Base-by-base conservation (phyloP, 2,329 filamentous ascomycete genomes). In the Coniochaeta sp. region DNA sequence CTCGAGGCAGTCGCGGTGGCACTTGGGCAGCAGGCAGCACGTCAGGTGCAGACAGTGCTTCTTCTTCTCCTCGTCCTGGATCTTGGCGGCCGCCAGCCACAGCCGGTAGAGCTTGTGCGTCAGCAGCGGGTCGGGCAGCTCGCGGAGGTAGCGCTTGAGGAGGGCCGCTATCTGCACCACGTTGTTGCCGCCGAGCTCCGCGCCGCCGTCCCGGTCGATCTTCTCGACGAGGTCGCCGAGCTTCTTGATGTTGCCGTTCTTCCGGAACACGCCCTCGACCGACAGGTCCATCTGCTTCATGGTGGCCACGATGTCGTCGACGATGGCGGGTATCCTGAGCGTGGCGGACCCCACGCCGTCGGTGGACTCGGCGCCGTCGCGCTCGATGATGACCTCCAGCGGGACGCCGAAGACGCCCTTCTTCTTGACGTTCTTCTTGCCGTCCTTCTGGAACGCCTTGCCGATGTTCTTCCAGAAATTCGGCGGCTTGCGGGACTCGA, bases 281-380 rank as follows among this genome's bases (percentile, higher is more conserved):
- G 93, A 98, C 78, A 99, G 92, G 73, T 99, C 95, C 91, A 99
- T 98, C 74, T 93, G 95, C 67, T 93, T 88, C 91, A 99, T 96
- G 14, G 93, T 92, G 4, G 90, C 89, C 40, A 99, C 89, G 56
- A 93, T 88, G 71, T 97, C 93, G 69, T 98, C 93, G n/a, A 99
- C 84, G 58, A 99, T 81, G n/a, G 91, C 90, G 2, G 95, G 95
- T 47, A 99, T 91, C 58, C 91, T 89, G 60, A 99, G 81, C 16
- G 91, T 89, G 19, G 93, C 93, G 12, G 95, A 93, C 0, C 95
- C 95, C 62, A 99, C 91, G 38, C 95, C 95, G 71, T 98, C 92
- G 1, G 93, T 98, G n/a, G 93, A 98, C 70, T 99, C 95, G 44
- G 95, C 93, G 50, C 93, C 93, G 68, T 97, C 93, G 64, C 90